A percentile compares a stretch with the other conserved stretches of the same genome.
Conservation (phyloP, 306 rosid species). For the Benincasa hispida region DNA sequence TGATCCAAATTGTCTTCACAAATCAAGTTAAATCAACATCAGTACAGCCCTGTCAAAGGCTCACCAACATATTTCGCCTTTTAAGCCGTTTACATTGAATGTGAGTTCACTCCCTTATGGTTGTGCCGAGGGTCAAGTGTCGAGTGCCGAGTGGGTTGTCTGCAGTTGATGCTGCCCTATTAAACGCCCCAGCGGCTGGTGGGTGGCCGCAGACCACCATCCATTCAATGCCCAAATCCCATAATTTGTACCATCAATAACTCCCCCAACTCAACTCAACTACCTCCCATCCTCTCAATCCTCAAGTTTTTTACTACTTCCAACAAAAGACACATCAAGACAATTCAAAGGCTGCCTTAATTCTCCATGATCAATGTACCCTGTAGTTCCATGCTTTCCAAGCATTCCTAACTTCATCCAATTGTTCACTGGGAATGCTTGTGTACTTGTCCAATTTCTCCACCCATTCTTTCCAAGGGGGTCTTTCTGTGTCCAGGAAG, state of each 20-base stretch:
- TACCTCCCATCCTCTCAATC: background rate
- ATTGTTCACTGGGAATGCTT: conserved; percentile 44
- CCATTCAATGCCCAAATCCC: background rate
- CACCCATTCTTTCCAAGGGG: conserved; percentile 77
- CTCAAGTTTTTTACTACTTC: background rate
- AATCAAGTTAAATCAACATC: background rate
- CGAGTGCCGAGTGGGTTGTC: background rate
- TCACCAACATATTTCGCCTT: conserved; percentile 4
- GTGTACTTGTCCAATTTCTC: conserved; percentile 59
- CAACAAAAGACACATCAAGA: background rate
- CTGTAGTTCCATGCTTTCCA: conserved; percentile 31
- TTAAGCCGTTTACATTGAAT: background rate
- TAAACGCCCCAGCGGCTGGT: background rate
- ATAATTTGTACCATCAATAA: background rate
- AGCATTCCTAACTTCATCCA: conserved; percentile 63
- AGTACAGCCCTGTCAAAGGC: background rate
- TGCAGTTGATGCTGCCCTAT: background rate
- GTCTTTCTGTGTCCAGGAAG: conserved; percentile 54
- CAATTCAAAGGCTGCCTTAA: background rate
- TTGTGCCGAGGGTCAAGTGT: background rate
- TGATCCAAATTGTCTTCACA: background rate
- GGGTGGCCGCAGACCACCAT: background rate
- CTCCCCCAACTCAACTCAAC: background rate
- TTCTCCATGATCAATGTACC: conserved; percentile 11
- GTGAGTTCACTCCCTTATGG: background rate